Percentiles rank a stretch among this genome's conserved stretches.
These are phyloP conservation scores for Lecanicillium sp. DNA, from an alignment of 2,329 filamentous ascomycete genomes.

Conservation along the genomic window DNA sequence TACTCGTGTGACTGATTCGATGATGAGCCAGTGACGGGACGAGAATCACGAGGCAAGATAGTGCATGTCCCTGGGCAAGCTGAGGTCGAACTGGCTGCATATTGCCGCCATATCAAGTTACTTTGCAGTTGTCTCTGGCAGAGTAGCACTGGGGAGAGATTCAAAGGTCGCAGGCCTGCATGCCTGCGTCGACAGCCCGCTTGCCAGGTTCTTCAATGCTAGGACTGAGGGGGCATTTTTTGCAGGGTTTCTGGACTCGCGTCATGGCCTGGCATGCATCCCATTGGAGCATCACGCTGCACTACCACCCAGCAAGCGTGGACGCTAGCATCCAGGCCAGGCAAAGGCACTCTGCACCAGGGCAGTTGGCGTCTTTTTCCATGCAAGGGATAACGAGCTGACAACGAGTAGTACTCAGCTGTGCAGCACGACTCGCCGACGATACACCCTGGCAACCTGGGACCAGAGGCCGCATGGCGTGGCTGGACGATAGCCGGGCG, in stretches of 20 bases:
- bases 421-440: neutral
- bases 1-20: neutral
- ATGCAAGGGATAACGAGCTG: neutral
- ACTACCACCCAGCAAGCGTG: neutral
- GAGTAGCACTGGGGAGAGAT: neutral
- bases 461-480: neutral
- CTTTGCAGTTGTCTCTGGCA: no score
- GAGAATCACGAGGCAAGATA: neutral
- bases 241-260: conserved; percentile 1
- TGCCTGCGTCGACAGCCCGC: neutral
- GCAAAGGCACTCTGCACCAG: no score
- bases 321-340: neutral
- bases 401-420: neutral
- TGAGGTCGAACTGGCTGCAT: no score
- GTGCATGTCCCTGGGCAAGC: neutral
- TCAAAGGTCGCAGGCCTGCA: neutral
- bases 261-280: conserved; percentile 1
- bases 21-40: no score
- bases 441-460: neutral
- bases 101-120: no score
- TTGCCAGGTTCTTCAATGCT: neutral
- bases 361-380: neutral
- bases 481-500: neutral
- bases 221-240: neutral
- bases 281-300: conserved; percentile 1